A percentile compares a stretch with the other conserved stretches of the same genome.
phyloP scores from a whole-genome alignment of 2,329 filamentous ascomycete species.

The Neocatenulostroma microsporum region DNA sequence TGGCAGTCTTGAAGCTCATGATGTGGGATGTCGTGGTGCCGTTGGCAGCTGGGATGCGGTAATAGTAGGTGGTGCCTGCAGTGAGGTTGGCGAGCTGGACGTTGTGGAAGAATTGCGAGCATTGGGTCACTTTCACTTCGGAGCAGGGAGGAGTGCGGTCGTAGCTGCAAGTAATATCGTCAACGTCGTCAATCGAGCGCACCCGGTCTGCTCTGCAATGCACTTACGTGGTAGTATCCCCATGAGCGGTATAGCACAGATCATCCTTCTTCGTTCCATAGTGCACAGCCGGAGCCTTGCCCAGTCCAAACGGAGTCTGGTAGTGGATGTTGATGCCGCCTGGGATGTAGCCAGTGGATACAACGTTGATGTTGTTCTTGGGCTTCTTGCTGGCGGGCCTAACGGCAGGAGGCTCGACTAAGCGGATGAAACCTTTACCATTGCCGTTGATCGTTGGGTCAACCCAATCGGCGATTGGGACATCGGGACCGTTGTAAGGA shows the following conservation, averaged over 20 bases:
- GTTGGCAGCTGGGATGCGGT: constrained; percentile 43
- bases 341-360: constrained; percentile 42
- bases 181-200: background rate
- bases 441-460: constrained; percentile 45
- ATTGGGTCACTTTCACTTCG: constrained; percentile 40
- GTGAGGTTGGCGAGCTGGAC: constrained; percentile 38
- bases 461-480: constrained; percentile 47
- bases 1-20: constrained; percentile 42
- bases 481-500: constrained; percentile 40
- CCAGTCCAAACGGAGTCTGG: constrained; percentile 48
- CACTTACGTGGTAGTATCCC: constrained; percentile 36
- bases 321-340: constrained; percentile 47
- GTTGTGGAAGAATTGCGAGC: constrained; percentile 47
- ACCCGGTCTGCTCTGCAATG: background rate
- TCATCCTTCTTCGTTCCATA: constrained; percentile 34
- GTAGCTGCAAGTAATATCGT: constrained; percentile 32
- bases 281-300: constrained; percentile 35
- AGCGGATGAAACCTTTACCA: constrained; percentile 45
- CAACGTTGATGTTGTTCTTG: constrained; percentile 48
- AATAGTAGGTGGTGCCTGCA: constrained; percentile 44
- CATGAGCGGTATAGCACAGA: constrained; percentile 32
- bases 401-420: constrained; percentile 45
- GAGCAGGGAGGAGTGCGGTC: constrained; percentile 47
- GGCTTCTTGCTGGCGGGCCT: constrained; percentile 37
- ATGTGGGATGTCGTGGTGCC: constrained; percentile 43